Evolutionary conservation across 495 filamentous ascomycete species (phyloP), one percentile per base, ranked within the genome.

Genomic region (Xylaria curta): DNA sequence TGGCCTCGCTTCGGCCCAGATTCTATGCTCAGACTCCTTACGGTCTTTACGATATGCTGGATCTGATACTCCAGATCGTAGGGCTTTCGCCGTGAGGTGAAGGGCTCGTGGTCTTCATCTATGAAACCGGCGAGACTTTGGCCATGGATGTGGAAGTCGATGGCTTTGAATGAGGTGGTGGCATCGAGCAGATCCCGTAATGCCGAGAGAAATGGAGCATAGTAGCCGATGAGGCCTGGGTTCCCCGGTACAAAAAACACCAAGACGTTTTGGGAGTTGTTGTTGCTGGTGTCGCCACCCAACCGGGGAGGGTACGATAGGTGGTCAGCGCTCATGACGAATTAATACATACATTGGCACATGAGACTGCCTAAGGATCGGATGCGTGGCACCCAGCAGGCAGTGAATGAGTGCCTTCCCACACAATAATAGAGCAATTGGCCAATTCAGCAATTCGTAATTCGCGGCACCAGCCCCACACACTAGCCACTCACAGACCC

Each of bases 181-280:
- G 78, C 76, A 36, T 84, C 70, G 66, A 85, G 69, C 24, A 83
- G 74, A 24, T 70, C 42, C 15, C 81, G 70, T n/a, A 89, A 76
- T 56, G 82, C 73, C 26, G 80, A 58, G 80, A 89, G 84, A 80
- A 97, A 97, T 1, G 87, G 84, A 46, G 85, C 78, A 81, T 98
- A 98, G 84, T 94, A 98, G 40, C 81, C 82, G 58, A 97, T 90
- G 44, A 97, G 82, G 0, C 95, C 95, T 12, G 95, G 95, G 72
- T 97, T 97, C 19, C 95, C 95, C 36, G 94, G 85, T 51, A 97
- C 89, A 79, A 97, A 93, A 82, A 79, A 86, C 38, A 88, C 73
- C 62, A 89, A 79, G 49, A 75, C 75, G 21, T 82, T 69, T 36
- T 67, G 74, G 12, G 71, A 58, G 33, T 33, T 36, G 8, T 67